Evolutionary conservation across 345 rosid genomes (phyloP).

Genomic region (Citrus hindsii): DNA sequence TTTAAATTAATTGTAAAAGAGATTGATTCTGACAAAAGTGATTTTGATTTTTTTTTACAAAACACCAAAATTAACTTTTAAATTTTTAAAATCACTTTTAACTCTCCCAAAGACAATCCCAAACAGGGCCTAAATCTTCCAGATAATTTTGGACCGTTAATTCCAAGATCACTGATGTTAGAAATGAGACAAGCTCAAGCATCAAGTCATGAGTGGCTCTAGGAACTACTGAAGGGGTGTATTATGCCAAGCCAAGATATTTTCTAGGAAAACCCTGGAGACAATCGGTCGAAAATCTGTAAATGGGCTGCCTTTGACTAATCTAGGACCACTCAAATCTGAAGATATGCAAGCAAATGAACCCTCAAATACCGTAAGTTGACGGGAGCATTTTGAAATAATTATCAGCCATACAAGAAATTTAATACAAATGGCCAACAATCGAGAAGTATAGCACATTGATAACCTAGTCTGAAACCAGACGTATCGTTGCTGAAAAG

Average conservation of each 20-base stretch:
- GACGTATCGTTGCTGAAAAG: background rate
- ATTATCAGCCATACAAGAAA: background rate
- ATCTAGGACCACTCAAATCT: background rate
- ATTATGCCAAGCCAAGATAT: background rate
- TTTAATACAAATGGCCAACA: background rate
- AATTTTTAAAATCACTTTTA: too few species aligned
- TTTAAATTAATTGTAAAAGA: too few species aligned
- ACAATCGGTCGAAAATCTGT: background rate
- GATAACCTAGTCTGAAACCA: background rate
- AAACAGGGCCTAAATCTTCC: background rate
- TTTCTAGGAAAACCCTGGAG: background rate
- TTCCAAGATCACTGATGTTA: background rate
- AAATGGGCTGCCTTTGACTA: background rate
- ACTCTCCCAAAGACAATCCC: too few species aligned
- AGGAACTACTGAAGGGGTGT: background rate
- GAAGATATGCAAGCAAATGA: background rate
- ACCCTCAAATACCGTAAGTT: background rate
- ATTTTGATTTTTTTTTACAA: too few species aligned
- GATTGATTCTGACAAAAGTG: rapidly evolving
- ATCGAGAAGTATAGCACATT: background rate
- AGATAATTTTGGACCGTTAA: background rate
- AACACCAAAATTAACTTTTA: too few species aligned
- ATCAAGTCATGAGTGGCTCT: background rate
- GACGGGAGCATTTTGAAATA: background rate
- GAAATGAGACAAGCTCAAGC: background rate